These are phyloP conservation scores for Mesembryanthemum crystallinum DNA, from an alignment of 148 eudicot genomes.

Conservation along the genomic window DNA sequence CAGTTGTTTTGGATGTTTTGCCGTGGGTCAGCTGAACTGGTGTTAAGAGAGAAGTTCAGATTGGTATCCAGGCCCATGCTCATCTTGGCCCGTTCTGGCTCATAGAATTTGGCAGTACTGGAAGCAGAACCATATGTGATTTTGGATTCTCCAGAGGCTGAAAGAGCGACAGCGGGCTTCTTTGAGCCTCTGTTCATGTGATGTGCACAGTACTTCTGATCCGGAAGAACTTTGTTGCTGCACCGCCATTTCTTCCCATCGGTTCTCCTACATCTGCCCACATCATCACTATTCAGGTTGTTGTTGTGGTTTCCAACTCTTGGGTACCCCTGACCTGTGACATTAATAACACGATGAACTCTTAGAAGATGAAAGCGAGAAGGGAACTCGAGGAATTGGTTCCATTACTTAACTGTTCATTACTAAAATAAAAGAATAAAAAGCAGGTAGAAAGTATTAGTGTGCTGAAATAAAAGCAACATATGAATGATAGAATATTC, in stretches of 20 bases:
- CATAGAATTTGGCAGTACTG: background rate
- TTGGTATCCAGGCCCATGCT: constrained; percentile 12
- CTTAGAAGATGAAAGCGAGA: background rate
- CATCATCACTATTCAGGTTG: constrained; percentile 8
- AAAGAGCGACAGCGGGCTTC: constrained; percentile 20
- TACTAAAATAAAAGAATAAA: background rate
- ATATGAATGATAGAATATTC: background rate
- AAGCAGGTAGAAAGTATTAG: background rate
- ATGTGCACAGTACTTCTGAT: constrained; percentile 42
- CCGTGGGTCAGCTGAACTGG: background rate
- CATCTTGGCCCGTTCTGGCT: background rate
- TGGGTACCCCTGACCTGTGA: constrained; percentile 6
- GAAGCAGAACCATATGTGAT: background rate
- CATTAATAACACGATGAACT: background rate
- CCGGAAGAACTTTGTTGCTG: constrained; percentile 33
- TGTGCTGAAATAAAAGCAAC: background rate
- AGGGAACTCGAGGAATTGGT: too few species aligned
- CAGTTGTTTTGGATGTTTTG: background rate
- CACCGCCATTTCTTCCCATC: constrained; percentile 68
- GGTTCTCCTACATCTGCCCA: constrained; percentile 50
- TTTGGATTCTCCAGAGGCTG: constrained; percentile 5
- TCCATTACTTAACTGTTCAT: too few species aligned
- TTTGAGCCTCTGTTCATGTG: constrained; percentile 53
- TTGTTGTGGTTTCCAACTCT: constrained; percentile 3
- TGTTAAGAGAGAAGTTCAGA: constrained; percentile 15